A percentile compares a stretch with the other conserved stretches of the same genome.
Conservation (phyloP, 2,329 filamentous ascomycete genomes). For the Penicillium sp. region DNA sequence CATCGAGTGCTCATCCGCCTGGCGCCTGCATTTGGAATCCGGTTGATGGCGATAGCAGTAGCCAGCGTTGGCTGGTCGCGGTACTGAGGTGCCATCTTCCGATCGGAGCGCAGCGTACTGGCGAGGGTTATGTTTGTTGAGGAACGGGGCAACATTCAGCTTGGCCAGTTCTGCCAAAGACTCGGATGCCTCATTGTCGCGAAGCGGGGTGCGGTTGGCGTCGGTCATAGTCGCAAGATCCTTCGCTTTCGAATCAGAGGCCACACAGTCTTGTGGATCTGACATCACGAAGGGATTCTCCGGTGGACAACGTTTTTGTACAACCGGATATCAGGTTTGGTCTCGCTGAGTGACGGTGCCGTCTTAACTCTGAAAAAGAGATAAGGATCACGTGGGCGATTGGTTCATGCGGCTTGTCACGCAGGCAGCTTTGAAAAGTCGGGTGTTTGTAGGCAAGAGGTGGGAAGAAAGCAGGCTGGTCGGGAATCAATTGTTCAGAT, state of each 20-base stretch:
- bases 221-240: conserved; percentile 16
- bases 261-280: not conserved
- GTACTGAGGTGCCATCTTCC: conserved; percentile 38
- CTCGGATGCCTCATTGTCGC: conserved; percentile 34
- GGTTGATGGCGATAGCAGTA: conserved; percentile 95
- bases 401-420: not conserved
- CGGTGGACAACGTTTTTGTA: not conserved
- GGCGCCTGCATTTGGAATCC: conserved; percentile 87
- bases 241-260: not conserved
- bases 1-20: conserved; percentile 95
- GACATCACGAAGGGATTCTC: not conserved
- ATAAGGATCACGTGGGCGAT: not conserved
- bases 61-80: conserved; percentile 67
- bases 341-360: not conserved
- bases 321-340: not conserved
- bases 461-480: not conserved
- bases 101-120: conserved; percentile 77
- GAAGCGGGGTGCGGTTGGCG: conserved; percentile 22
- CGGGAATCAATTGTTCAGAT: not conserved
- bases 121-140: conserved; percentile 85
- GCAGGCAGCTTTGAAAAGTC: not conserved
- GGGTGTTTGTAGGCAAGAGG: not conserved
- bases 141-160: conserved; percentile 81
- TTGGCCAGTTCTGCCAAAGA: conserved; percentile 63
- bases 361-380: not conserved